Evolutionary conservation across 1,139 yeast species (phyloP).

Genomic region (Candida tunisiensis): DNA sequence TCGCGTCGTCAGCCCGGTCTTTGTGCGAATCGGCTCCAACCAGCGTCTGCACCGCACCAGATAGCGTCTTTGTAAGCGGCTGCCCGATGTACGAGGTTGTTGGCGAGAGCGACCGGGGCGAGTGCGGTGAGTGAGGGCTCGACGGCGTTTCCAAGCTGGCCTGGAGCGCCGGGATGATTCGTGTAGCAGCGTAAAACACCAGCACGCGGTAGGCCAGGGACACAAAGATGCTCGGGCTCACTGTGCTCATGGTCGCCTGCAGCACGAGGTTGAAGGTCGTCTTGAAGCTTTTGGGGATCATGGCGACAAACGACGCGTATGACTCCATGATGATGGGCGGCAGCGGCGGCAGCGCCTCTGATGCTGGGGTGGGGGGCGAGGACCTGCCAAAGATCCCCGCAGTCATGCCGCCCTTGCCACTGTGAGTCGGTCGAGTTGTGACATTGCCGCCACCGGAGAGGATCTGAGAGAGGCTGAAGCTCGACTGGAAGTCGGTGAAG

Average conservation of each 20-base stretch:
- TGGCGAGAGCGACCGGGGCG: too few species aligned
- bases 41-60: too few species aligned
- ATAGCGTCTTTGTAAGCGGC: too few species aligned
- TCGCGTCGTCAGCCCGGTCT: too few species aligned
- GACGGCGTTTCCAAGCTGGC: too few species aligned
- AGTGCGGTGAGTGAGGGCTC: too few species aligned
- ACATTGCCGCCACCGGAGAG: conserved; percentile 5
- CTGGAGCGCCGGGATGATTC: conserved; percentile 66
- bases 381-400: background rate
- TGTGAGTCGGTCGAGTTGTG: conserved; percentile 5
- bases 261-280: conserved; percentile 55
- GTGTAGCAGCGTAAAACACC: conserved; percentile 85
- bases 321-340: conserved; percentile 22
- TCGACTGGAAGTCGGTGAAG: conserved; percentile 51
- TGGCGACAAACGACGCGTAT: conserved; percentile 21
- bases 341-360: conserved; percentile 12
- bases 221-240: conserved; percentile 67
- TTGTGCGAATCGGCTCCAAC: too few species aligned
- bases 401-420: too few species aligned
- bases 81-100: too few species aligned
- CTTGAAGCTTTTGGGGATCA: conserved; percentile 29
- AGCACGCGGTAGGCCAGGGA: conserved; percentile 73
- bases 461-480: conserved; percentile 11
- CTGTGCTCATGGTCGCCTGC: conserved; percentile 53
- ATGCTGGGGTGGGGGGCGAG: conserved; percentile 4